Conservation (phyloP, 768 basidiomycete genomes). For the Suillus subalutaceus region DNA sequence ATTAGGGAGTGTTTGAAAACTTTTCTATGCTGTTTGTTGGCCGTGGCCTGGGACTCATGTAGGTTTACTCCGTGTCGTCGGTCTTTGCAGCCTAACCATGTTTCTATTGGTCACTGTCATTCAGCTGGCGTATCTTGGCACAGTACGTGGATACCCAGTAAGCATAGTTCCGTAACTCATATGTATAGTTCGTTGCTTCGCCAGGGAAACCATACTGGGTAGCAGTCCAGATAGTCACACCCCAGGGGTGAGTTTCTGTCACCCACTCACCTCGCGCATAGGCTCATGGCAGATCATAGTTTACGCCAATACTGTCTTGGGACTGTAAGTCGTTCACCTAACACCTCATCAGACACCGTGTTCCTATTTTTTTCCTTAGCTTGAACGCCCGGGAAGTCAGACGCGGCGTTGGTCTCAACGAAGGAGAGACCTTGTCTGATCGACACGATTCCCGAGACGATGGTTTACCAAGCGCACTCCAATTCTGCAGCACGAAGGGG, state of each 20-base stretch:
- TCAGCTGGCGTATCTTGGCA: conserved; percentile 21
- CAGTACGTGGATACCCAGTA: conserved; percentile 19
- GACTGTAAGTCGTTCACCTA: conserved; percentile 21
- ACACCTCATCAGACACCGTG: neutral
- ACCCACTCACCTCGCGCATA: neutral
- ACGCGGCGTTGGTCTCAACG: conserved; percentile 26
- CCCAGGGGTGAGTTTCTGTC: conserved; percentile 23
- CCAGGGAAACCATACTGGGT: conserved; percentile 29
- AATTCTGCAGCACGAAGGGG: conserved; percentile 18
- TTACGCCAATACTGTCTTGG: conserved; percentile 31
- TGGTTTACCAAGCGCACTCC: conserved; percentile 14
- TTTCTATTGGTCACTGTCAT: conserved; percentile 15
- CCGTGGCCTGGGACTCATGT: conserved; percentile 30
- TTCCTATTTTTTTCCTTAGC: conserved; percentile 14
- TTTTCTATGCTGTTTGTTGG: conserved; percentile 11
- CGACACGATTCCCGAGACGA: conserved; percentile 7
- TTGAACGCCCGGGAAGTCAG: conserved; percentile 27
- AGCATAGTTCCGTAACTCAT: neutral
- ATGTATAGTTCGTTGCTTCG: conserved; percentile 24
- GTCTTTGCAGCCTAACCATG: neutral
- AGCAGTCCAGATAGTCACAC: conserved; percentile 30
- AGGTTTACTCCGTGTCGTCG: conserved; percentile 11
- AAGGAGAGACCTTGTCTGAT: conserved; percentile 23
- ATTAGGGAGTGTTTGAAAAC: conserved; percentile 10
- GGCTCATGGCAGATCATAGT: conserved; percentile 18